Evolutionary conservation across 495 filamentous ascomycete species (phyloP).

Genomic region (Hypomontagnella monticulosa): DNA sequence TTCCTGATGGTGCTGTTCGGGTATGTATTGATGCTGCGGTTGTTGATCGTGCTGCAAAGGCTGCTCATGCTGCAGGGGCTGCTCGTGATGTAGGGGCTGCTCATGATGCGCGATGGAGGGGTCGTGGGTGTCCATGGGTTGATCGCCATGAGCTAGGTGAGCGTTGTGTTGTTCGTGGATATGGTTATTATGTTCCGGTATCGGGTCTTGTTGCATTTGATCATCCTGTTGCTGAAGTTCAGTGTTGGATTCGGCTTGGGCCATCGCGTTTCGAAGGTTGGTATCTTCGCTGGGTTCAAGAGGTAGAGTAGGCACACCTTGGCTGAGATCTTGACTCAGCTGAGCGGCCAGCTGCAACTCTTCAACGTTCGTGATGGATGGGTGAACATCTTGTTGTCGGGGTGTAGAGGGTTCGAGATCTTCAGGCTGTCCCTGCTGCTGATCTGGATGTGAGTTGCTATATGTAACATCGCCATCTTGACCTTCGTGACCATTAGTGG

Average conservation of each 20-base stretch:
- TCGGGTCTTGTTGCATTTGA: conserved; percentile 20
- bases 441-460: conserved; percentile 25
- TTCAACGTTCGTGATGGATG: conserved; percentile 52
- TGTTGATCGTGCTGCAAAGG: conserved; percentile 22
- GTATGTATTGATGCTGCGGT: conserved; percentile 31
- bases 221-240: conserved; percentile 34
- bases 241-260: conserved; percentile 32
- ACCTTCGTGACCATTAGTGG: conserved; percentile 35
- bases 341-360: conserved; percentile 64
- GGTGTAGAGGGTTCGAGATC: conserved; percentile 44
- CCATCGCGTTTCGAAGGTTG: conserved; percentile 31
- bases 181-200: conserved; percentile 40
- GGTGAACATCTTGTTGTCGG: conserved; percentile 44
- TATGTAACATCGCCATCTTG: conserved; percentile 26
- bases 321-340: conserved; percentile 56
- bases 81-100: conserved; percentile 14
- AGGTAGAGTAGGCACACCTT: conserved; percentile 37
- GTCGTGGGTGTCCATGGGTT: conserved; percentile 23
- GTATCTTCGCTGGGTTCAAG: conserved; percentile 35
- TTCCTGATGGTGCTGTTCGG: conserved; percentile 37
- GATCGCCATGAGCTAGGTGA: conserved; percentile 11
- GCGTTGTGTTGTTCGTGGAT: conserved; percentile 30
- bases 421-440: conserved; percentile 29
- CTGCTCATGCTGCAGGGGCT: conserved; percentile 1
- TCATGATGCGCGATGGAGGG: conserved; percentile 19